These are phyloP conservation scores for Allantophomopsis lycopodina DNA, from an alignment of 2,329 filamentous ascomycete genomes.

Conservation along the genomic window DNA sequence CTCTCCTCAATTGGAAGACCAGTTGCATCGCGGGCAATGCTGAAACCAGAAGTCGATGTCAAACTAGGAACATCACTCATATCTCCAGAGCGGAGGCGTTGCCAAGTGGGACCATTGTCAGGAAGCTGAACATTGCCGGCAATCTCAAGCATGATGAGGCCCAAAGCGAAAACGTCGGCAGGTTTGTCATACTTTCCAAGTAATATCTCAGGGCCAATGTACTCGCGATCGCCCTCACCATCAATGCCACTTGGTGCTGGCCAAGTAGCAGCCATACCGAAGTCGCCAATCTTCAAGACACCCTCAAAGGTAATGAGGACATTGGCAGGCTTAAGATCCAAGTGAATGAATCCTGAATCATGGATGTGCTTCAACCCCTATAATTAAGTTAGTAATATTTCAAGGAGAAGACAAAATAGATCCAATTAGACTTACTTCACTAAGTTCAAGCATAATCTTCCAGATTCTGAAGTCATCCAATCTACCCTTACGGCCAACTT, in stretches of 20 bases:
- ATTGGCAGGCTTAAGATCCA: slow-evolving; percentile 78
- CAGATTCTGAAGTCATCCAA: slow-evolving; percentile 97
- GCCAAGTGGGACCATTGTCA: slow-evolving; percentile 85
- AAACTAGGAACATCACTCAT: slow-evolving; percentile 80
- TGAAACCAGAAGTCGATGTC: slow-evolving; percentile 64
- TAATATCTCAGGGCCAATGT: slow-evolving; percentile 88
- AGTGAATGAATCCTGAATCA: slow-evolving; percentile 70
- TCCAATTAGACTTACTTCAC: slow-evolving; percentile 46
- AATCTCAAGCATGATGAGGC: slow-evolving; percentile 88
- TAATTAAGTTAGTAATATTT: slow-evolving; percentile 12
- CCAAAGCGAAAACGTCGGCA: slow-evolving; percentile 86
- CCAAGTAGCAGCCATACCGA: slow-evolving; percentile 69
- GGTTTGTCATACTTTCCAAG: slow-evolving; percentile 78
- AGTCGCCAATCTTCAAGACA: slow-evolving; percentile 73
- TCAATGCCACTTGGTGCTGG: slow-evolving; percentile 67
- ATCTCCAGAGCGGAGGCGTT: slow-evolving; percentile 77
- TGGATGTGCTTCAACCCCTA: slow-evolving; percentile 87
- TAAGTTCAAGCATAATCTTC: slow-evolving; percentile 87
- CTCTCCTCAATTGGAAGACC: slow-evolving; percentile 44
- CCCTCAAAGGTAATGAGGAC: slow-evolving; percentile 73
- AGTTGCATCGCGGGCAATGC: slow-evolving; percentile 59
- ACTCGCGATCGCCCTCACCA: slow-evolving; percentile 88
- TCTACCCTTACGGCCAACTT: slow-evolving; percentile 69
- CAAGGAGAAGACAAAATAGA: neutral
- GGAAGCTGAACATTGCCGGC: slow-evolving; percentile 89